Evolutionary conservation across 495 filamentous ascomycete genomes (phyloP).

Genomic region (Aspergillus avenaceus): DNA sequence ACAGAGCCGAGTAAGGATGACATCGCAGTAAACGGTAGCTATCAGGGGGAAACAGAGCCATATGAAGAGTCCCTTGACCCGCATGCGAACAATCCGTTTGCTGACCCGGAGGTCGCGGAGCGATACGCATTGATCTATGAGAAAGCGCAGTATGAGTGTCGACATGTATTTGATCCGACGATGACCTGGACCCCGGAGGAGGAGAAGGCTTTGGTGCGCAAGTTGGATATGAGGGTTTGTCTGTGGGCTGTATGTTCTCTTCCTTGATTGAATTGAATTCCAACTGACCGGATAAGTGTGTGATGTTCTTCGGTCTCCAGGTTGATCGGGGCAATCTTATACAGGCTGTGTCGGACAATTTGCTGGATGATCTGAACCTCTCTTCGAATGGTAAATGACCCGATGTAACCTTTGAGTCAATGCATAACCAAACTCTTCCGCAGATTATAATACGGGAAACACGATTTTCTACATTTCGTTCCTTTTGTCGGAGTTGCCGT

Average conservation of each 20-base stretch:
- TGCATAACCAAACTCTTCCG: conserved; percentile 35
- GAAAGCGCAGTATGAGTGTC: conserved; percentile 47
- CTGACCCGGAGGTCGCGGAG: conserved; percentile 41
- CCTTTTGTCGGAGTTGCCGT: conserved; percentile 60
- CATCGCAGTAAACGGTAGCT: not conserved
- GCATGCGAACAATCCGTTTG: conserved; percentile 31
- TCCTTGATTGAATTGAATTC: not conserved
- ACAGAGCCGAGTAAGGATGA: not conserved
- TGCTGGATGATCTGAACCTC: conserved; percentile 50
- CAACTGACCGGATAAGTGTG: conserved; percentile 27
- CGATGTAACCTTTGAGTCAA: conserved; percentile 50
- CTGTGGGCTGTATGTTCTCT: conserved; percentile 46
- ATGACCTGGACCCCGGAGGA: conserved; percentile 51
- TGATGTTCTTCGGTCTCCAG: conserved; percentile 61
- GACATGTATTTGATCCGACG: conserved; percentile 53
- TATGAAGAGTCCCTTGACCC: not conserved
- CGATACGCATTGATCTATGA: conserved; percentile 46
- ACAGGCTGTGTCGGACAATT: conserved; percentile 52
- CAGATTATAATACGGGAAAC: conserved; percentile 30
- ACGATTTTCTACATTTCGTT: conserved; percentile 51
- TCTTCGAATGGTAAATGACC: conserved; percentile 44
- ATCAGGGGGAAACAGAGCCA: not conserved
- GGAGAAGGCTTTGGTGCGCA: conserved; percentile 47
- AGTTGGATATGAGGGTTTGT: conserved; percentile 48
- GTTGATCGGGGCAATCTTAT: conserved; percentile 54